Conservation (phyloP, 2,329 filamentous ascomycete genomes). For the Dryadomyces sulphureus region DNA sequence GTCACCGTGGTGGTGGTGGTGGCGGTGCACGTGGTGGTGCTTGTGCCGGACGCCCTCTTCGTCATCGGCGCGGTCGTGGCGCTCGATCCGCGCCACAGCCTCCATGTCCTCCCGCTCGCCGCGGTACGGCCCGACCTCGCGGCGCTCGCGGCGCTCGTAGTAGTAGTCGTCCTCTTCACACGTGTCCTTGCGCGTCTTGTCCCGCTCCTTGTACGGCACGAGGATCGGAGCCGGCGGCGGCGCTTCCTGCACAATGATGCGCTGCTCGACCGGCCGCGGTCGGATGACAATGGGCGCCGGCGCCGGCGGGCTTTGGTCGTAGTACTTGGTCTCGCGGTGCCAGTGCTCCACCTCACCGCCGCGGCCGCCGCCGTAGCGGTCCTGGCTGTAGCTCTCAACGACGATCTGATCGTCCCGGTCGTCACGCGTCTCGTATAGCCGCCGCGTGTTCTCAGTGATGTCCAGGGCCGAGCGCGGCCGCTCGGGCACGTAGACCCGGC, state of each 20-base stretch:
- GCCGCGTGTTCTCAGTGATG: conserved; percentile 15
- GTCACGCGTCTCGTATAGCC: conserved; percentile 17
- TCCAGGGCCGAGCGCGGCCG: conserved; percentile 37
- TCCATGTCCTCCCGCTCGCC: conserved; percentile 17
- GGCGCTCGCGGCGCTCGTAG: conserved; percentile 33
- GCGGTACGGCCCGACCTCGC: conserved; percentile 26
- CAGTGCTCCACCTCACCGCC: conserved; percentile 42
- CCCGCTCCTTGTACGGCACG: conserved; percentile 19
- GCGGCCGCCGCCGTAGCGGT: conserved; percentile 28
- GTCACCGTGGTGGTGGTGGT: conserved; percentile 21
- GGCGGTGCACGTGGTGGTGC: conserved; percentile 18
- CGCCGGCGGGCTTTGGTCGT: conserved; percentile 29
- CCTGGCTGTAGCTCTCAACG: conserved; percentile 37
- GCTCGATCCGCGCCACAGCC: conserved; percentile 16
- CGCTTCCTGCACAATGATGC: conserved; percentile 46
- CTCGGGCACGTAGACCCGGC: conserved; percentile 29
- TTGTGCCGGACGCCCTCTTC: conserved; percentile 16
- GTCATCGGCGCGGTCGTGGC: conserved; percentile 17
- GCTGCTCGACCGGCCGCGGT: conserved; percentile 39
- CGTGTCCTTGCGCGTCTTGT: conserved; percentile 11
- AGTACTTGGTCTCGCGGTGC: conserved; percentile 49
- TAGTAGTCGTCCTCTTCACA: conserved; percentile 30
- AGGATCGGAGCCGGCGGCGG: conserved; percentile 36
- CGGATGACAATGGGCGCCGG: conserved; percentile 40
- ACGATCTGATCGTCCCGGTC: conserved; percentile 28